Conservation (phyloP, 805 yeast genomes). For the Spathaspora boniae region DNA sequence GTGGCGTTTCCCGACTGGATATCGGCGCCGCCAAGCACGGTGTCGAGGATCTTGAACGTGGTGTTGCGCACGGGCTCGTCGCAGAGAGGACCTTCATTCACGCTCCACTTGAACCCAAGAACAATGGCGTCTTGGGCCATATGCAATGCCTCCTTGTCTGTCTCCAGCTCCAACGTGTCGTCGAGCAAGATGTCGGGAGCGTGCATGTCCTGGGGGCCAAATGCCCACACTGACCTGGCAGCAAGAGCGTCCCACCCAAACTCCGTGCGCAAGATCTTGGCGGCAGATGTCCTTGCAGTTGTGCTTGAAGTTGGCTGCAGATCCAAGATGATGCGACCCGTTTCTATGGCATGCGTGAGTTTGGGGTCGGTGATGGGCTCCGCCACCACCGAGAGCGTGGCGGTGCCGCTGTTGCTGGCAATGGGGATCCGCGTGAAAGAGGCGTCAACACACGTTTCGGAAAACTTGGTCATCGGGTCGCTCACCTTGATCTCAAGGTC, state of each 20-base stretch:
- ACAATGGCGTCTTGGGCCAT: conserved; percentile 51
- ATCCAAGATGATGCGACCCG: conserved; percentile 36
- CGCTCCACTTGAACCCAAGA: conserved; percentile 83
- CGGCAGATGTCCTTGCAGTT: too few relatives aligned
- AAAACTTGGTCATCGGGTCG: conserved; percentile 75
- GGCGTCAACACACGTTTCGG: conserved; percentile 68
- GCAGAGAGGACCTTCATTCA: conserved; percentile 86
- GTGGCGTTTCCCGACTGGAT: conserved; percentile 45
- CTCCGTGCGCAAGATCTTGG: conserved; percentile 44
- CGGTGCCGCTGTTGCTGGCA: conserved; percentile 51
- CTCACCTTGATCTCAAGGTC: conserved; percentile 75
- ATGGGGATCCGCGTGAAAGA: conserved; percentile 64
- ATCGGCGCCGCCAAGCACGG: conserved; percentile 47
- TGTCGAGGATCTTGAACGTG: conserved; percentile 67
- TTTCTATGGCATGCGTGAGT: conserved; percentile 55
- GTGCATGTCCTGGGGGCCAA: conserved; percentile 45
- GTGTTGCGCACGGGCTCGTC: conserved; percentile 75
- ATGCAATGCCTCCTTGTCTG: conserved; percentile 49
- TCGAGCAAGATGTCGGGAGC: conserved; percentile 57
- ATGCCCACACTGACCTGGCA: conserved; percentile 77
- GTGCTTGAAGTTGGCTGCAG: conserved; percentile 30
- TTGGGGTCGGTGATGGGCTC: conserved; percentile 60
- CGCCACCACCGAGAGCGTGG: conserved; percentile 53
- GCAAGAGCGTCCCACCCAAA: conserved; percentile 83
- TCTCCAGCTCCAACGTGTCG: conserved; percentile 71